phyloP scores from a whole-genome alignment of 2,329 filamentous ascomycete genomes.

The Helotiales sp. region DNA sequence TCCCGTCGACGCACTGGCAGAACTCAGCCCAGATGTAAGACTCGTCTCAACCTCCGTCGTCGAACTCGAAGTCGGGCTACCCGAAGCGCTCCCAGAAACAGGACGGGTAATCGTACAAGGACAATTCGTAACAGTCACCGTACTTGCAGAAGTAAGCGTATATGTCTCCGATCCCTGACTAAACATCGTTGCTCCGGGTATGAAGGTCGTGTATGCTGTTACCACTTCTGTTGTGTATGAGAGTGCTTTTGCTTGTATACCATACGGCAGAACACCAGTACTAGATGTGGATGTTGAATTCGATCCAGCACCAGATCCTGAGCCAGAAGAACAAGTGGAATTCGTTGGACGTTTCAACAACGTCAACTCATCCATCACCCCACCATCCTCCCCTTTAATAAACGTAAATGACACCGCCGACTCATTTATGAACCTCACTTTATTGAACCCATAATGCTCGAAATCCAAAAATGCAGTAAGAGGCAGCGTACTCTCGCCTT shows the following conservation, averaged over 20 bases:
- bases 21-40: no score
- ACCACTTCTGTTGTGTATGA: slow-evolving; percentile 5
- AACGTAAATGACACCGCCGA: neutral
- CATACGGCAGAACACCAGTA: neutral
- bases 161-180: slow-evolving; percentile 5
- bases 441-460: slow-evolving; percentile 49
- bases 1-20: no score
- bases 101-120: slow-evolving; percentile 4
- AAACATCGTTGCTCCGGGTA: slow-evolving; percentile 4
- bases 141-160: slow-evolving; percentile 3
- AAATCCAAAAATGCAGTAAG: slow-evolving; percentile 47
- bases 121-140: slow-evolving; percentile 11
- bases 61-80: no score
- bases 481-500: slow-evolving; percentile 37
- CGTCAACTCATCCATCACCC: neutral
- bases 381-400: neutral
- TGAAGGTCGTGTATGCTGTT: slow-evolving; percentile 8
- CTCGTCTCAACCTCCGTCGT: no score
- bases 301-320: neutral
- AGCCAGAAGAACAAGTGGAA: neutral
- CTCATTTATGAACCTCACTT: slow-evolving; percentile 39
- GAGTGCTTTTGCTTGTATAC: neutral
- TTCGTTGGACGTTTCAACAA: slow-evolving; percentile 1
- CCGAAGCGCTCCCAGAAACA: no score
- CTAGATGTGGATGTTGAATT: neutral